A percentile compares a stretch with the other conserved stretches of the same genome.
Evolutionary conservation across 2,329 filamentous ascomycete genomes (phyloP).

Genomic region (Parafenestella ontariensis): DNA sequence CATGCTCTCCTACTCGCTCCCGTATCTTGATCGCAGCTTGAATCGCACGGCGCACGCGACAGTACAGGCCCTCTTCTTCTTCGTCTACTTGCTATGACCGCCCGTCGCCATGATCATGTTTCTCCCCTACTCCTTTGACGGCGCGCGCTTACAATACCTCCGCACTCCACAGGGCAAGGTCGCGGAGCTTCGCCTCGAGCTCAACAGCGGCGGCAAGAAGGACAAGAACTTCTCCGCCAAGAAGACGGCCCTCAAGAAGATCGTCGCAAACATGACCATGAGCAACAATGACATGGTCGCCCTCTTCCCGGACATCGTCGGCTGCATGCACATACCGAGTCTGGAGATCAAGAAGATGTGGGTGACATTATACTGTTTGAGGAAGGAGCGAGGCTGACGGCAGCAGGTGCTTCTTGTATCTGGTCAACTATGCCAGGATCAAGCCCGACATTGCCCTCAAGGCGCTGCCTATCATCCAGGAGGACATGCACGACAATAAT

Average conservation of each 20-base stretch:
- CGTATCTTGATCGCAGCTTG: conserved; percentile 7
- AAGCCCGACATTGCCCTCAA: conserved; percentile 94
- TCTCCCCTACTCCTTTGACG: conserved; percentile 45
- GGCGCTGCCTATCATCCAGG: conserved; percentile 84
- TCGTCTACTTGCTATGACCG: conserved; percentile 3
- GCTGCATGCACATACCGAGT: conserved; percentile 92
- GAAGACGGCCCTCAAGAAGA: conserved; percentile 99
- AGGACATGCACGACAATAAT: conserved; percentile 94
- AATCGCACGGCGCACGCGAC: neutral
- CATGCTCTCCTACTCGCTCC: conserved; percentile 8
- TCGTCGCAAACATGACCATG: conserved; percentile 99
- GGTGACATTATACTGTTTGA: conserved; percentile 34
- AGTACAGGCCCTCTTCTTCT: conserved; percentile 5
- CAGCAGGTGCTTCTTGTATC: conserved; percentile 90
- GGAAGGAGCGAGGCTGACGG: conserved; percentile 36
- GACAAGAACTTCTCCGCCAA: conserved; percentile 95
- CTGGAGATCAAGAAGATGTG: conserved; percentile 99
- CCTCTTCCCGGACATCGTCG: conserved; percentile 92
- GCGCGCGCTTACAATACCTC: conserved; percentile 59
- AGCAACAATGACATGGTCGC: conserved; percentile 99
- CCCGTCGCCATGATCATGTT: conserved; percentile 45
- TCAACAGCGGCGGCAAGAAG: conserved; percentile 94
- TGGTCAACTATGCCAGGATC: conserved; percentile 96
- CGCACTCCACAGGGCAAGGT: conserved; percentile 86
- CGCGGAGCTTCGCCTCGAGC: conserved; percentile 91